Evolutionary conservation across 305 asterid species (phyloP), one percentile per base, ranked within the genome.

Genomic region (Caryopteris hybrid): DNA sequence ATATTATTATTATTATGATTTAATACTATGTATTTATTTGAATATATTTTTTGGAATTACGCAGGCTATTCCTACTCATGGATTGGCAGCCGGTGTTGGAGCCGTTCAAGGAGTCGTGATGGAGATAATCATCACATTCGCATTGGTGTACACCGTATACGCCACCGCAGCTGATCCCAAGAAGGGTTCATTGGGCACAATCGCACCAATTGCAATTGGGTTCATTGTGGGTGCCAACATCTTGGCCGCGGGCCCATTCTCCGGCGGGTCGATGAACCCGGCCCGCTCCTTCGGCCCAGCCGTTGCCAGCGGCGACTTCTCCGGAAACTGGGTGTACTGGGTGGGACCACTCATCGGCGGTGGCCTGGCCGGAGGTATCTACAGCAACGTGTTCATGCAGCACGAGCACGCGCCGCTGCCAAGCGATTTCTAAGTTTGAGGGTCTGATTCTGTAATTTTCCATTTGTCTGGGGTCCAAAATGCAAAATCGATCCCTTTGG

Each of bases 221-320:
- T 84, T 90, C 86, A 83, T 90, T 9, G 97, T 90, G 1, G 93
- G 97, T 0, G 96, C 97, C 74, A 90, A 90, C 70, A 90, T 90
- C 22, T 76, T 90, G 79, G 97, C 96, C 7, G 96, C 96, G 6
- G 97, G 97, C 42, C 92, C 96, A 3, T 90, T 90, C 81, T 90
- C 96, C 27, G 97, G 97, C 1, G 96, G 97, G 8, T 90, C 97
- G 27, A 90, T 90, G 97, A 90, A 90, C 86, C 97, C 97, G 3
- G 97, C 97, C 76, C 88, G 95, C 0, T 90, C 97, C 1, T 83
- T 83, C 27, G 95, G 94, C 1, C 97, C 96, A 0, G 97, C 97
- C 0, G 88, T 87, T 8, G 92, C 81, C 1, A 78, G 85, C 69
- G 88, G 91, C 0, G 71, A 84, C 77, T 89, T 77, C 74, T 33